Evolutionary conservation across 2,329 filamentous ascomycete species (phyloP).

Genomic region (Fusarium fracticaudum): DNA sequence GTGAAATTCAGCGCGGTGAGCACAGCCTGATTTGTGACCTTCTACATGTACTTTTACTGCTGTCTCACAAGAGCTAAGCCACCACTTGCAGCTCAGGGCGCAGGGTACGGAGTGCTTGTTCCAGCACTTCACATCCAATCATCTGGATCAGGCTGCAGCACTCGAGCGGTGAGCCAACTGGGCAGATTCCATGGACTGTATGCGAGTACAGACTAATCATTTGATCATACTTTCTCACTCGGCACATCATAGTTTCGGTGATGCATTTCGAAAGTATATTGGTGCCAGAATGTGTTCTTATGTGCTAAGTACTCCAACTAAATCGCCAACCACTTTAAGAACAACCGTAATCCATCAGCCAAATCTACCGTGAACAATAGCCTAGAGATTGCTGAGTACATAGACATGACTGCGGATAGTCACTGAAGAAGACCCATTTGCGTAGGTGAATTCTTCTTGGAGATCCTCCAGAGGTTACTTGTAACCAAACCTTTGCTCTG

Average conservation of each 20-base stretch:
- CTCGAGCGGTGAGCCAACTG: background rate
- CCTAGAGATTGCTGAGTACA: too few species aligned
- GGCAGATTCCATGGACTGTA: background rate
- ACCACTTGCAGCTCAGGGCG: background rate
- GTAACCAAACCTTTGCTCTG: too few species aligned
- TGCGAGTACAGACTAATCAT: accelerated
- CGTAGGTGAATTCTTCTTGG: too few species aligned
- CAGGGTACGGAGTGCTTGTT: accelerated
- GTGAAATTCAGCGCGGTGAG: background rate
- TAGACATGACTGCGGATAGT: accelerated
- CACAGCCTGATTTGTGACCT: slow-evolving; percentile 2
- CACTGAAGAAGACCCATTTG: too few species aligned
- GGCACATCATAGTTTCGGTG: accelerated
- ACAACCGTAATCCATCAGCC: background rate
- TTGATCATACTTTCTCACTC: background rate
- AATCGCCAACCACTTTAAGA: background rate
- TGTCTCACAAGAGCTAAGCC: background rate
- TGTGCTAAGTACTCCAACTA: too few species aligned
- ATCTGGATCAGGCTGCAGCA: background rate
- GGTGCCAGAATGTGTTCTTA: too few species aligned
- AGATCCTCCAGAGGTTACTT: too few species aligned
- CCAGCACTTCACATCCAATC: background rate
- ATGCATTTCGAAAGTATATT: accelerated
- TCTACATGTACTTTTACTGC: background rate
- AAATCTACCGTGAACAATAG: background rate